phyloP scores from a whole-genome alignment of 192 early-diverging fungal genomes.

The Coemansia sp. region DNA sequence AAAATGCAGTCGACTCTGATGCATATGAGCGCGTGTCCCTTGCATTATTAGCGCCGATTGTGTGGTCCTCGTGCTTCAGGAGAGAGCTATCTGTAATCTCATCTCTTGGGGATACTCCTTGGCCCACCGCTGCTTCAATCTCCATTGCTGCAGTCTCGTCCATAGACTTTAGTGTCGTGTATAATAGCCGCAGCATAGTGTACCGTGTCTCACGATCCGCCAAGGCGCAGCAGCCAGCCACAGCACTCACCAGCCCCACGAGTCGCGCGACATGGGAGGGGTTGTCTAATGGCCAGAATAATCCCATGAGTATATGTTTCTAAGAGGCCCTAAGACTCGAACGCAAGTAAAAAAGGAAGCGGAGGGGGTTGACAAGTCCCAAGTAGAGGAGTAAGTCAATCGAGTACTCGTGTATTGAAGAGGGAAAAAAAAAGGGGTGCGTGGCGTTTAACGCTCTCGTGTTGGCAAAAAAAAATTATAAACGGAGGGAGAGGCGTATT shows the following conservation, averaged over 20 bases:
- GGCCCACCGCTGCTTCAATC: conserved; percentile 9
- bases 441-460: not conserved
- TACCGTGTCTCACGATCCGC: conserved; percentile 49
- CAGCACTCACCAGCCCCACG: conserved; percentile 33
- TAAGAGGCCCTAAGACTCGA: not conserved
- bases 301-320: conserved; percentile 24
- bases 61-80: conserved; percentile 11
- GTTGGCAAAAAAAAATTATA: not conserved
- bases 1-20: conserved; percentile 54
- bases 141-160: conserved; percentile 36
- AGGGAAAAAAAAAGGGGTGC: not conserved
- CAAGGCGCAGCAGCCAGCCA: conserved; percentile 42
- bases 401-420: not conserved
- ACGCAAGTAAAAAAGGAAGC: not conserved
- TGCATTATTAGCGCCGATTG: conserved; percentile 20
- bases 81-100: not conserved
- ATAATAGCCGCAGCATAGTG: conserved; percentile 32
- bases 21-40: conserved; percentile 50
- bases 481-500: not conserved
- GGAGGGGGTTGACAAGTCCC: not conserved
- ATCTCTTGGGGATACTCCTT: not conserved
- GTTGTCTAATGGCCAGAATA: conserved; percentile 47
- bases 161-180: conserved; percentile 35
- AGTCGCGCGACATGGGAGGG: conserved; percentile 26
- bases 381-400: not conserved